Evolutionary conservation across 495 filamentous ascomycete species (phyloP).

Genomic region (Aspergillus coremiiformis): DNA sequence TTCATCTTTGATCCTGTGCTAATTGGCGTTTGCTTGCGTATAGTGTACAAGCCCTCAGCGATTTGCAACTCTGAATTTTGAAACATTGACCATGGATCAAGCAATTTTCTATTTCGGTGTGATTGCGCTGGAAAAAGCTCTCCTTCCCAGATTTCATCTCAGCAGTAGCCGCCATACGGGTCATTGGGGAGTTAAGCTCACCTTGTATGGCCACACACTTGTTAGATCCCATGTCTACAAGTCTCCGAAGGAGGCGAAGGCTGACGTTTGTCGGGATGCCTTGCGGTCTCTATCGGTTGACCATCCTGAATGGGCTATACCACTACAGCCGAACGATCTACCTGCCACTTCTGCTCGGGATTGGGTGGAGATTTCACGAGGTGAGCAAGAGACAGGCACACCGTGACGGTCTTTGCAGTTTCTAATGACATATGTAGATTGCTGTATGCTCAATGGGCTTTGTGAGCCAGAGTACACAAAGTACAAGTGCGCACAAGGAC

Average conservation of each 20-base stretch:
- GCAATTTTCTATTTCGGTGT: constrained; percentile 31
- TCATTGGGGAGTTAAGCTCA: constrained; percentile 22
- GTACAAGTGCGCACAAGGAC: constrained; percentile 8
- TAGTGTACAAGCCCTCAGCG: not conserved
- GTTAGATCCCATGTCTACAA: constrained; percentile 2
- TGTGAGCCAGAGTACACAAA: constrained; percentile 17
- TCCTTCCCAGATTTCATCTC: constrained; percentile 24
- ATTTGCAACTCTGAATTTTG: constrained; percentile 4
- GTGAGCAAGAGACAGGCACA: constrained; percentile 16
- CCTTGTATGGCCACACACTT: constrained; percentile 30
- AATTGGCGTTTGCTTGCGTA: not conserved
- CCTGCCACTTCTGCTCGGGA: constrained; percentile 16
- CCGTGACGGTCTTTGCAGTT: not conserved
- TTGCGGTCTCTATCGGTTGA: constrained; percentile 17
- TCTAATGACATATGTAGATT: constrained; percentile 14
- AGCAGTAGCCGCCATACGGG: constrained; percentile 2
- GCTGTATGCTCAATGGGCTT: constrained; percentile 15
- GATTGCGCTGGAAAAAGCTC: constrained; percentile 15
- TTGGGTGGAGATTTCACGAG: constrained; percentile 24
- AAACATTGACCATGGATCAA: constrained; percentile 9
- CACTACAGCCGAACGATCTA: constrained; percentile 18
- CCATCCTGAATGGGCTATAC: constrained; percentile 21
- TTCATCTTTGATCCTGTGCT: not conserved
- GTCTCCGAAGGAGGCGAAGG: constrained; percentile 14
- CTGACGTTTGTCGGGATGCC: constrained; percentile 22